Evolutionary conservation across 2,329 filamentous ascomycete species (phyloP).

Genomic region (Colletotrichum plurivorum): DNA sequence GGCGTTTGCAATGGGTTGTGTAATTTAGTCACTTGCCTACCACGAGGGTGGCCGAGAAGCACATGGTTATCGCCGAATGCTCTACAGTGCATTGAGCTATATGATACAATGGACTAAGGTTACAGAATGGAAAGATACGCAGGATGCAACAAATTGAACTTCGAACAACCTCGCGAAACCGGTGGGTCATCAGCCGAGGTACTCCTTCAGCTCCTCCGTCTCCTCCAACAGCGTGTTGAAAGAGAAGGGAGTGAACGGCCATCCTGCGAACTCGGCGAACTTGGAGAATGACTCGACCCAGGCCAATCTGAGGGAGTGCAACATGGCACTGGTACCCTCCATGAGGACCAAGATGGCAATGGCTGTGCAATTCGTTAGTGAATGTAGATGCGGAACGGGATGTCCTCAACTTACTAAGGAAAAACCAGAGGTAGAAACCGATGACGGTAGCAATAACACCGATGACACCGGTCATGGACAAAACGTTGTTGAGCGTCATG

Average conservation of each 20-base stretch:
- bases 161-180: background rate
- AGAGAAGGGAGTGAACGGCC: conserved; percentile 90
- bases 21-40: conserved; percentile 28
- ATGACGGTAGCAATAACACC: conserved; percentile 87
- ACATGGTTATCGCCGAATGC: conserved; percentile 24
- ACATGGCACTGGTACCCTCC: conserved; percentile 97
- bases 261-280: conserved; percentile 92
- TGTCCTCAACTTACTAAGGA: conserved; percentile 67
- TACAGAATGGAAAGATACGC: conserved; percentile 36
- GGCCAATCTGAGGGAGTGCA: conserved; percentile 90
- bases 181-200: conserved; percentile 58
- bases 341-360: conserved; percentile 85
- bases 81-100: conserved; percentile 39
- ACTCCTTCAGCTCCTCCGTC: conserved; percentile 75
- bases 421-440: conserved; percentile 92
- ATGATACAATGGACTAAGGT: conserved; percentile 41
- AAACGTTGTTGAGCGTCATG: conserved; percentile 90
- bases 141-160: conserved; percentile 22
- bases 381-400: background rate
- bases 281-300: conserved; percentile 99
- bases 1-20: conserved; percentile 14
- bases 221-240: conserved; percentile 90
- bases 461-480: conserved; percentile 73
- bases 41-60: background rate
- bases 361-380: conserved; percentile 46